Conservation (phyloP, 78 protist genomes). For the Dictyostelium firmibasis region DNA sequence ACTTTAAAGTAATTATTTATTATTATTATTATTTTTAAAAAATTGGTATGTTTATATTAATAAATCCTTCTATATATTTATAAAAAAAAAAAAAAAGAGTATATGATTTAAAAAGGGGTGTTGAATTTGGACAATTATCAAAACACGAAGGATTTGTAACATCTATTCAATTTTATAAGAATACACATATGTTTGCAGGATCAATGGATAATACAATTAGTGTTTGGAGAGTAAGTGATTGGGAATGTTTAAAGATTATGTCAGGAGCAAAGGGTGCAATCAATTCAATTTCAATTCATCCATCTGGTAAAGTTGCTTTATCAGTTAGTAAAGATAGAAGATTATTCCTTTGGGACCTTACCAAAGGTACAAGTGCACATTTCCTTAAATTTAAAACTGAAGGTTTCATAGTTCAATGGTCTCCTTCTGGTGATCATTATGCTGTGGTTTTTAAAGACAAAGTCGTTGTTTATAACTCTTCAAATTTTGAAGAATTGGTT, state of each 20-base stretch:
- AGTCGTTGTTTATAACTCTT: background rate
- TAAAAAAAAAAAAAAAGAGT: background rate
- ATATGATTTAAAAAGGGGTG: background rate
- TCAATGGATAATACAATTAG: conserved; percentile 59
- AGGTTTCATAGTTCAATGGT: conserved; percentile 47
- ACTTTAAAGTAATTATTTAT: conserved; percentile 14
- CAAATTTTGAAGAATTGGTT: background rate
- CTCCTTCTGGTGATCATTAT: conserved; percentile 48
- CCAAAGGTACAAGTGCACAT: conserved; percentile 44
- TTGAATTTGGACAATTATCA: conserved; percentile 36
- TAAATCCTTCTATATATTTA: background rate
- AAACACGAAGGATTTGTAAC: conserved; percentile 66
- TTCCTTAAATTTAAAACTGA: conserved; percentile 17
- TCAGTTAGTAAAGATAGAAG: conserved; percentile 58
- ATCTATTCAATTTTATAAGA: conserved; percentile 19
- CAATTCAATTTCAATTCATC: conserved; percentile 51
- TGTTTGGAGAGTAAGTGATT: conserved; percentile 67
- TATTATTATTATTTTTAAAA: background rate
- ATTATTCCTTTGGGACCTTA: conserved; percentile 63
- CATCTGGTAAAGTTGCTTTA: conserved; percentile 65
- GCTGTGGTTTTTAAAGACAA: background rate
- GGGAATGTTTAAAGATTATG: conserved; percentile 72
- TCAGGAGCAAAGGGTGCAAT: conserved; percentile 50
- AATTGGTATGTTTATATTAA: background rate
- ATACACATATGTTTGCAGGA: conserved; percentile 51